phyloP scores from a whole-genome alignment of 495 filamentous ascomycete genomes.

The Aspergillus olivimuriae region DNA sequence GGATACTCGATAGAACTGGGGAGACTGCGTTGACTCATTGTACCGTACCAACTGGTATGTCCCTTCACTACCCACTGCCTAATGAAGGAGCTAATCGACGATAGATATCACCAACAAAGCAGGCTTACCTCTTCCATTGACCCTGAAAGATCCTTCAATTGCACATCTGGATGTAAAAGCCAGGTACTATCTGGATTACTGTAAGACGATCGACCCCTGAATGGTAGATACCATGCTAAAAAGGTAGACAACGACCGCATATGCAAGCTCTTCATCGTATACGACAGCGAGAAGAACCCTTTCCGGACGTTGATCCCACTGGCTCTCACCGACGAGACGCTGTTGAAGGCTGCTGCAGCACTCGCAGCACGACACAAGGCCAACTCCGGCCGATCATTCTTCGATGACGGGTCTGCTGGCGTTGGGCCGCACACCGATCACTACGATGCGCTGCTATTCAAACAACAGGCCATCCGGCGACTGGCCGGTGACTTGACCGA shows the following conservation, averaged over 20 bases:
- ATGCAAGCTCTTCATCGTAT: conserved; percentile 45
- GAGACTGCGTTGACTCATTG: no score
- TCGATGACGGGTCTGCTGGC: not conserved
- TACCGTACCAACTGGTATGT: no score
- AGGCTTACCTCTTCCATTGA: no score
- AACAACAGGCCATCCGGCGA: conserved; percentile 41
- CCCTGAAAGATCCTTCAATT: conserved; percentile 15
- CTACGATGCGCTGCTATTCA: conserved; percentile 42
- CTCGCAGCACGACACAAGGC: conserved; percentile 49
- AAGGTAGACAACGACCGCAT: conserved; percentile 44
- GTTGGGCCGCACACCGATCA: conserved; percentile 9
- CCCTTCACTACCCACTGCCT: no score
- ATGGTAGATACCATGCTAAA: no score
- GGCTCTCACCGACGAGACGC: conserved; percentile 33
- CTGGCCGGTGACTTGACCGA: conserved; percentile 24
- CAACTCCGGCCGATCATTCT: conserved; percentile 20
- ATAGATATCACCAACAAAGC: no score
- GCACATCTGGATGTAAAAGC: conserved; percentile 19
- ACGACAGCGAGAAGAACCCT: conserved; percentile 47
- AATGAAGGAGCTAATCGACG: no score
- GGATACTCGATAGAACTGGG: no score
- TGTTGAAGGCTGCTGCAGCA: conserved; percentile 43
- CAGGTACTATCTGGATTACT: conserved; percentile 39
- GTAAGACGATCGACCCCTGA: no score
- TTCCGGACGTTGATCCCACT: conserved; percentile 45